These are phyloP conservation scores for Myxozyma neotropica DNA, from an alignment of 805 yeast genomes.

Conservation along the genomic window DNA sequence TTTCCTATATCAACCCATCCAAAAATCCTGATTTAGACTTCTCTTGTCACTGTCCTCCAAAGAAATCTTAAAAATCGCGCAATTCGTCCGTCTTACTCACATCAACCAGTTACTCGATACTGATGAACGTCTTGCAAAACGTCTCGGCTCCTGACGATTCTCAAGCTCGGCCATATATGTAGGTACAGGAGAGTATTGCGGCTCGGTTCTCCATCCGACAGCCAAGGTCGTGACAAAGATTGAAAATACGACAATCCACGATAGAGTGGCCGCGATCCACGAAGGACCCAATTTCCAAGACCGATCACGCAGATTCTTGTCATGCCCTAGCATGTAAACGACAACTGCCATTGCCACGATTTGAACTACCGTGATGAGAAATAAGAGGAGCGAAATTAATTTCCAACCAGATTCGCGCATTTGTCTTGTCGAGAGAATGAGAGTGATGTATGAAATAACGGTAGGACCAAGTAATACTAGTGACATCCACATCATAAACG, in stretches of 20 bases:
- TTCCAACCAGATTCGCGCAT: constrained; percentile 28
- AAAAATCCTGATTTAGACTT: too few species aligned
- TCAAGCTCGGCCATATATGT: not conserved
- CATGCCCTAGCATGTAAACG: constrained; percentile 14
- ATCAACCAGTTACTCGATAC: constrained; percentile 13
- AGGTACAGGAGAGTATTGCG: constrained; percentile 12
- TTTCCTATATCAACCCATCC: too few species aligned
- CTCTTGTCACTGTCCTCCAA: too few species aligned
- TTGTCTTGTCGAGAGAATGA: constrained; percentile 17
- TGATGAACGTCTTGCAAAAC: not conserved
- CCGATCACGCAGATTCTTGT: constrained; percentile 10
- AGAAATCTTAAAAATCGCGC: too few species aligned
- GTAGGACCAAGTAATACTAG: constrained; percentile 23
- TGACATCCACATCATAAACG: constrained; percentile 31
- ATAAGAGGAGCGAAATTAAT: constrained; percentile 16
- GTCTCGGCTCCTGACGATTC: not conserved
- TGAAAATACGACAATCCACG: constrained; percentile 13
- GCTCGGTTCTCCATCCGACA: constrained; percentile 23
- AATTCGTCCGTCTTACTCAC: too few species aligned
- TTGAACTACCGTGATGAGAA: constrained; percentile 17
- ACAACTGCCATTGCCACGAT: constrained; percentile 21
- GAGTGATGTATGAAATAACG: constrained; percentile 21
- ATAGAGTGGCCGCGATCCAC: constrained; percentile 18
- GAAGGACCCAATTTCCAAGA: constrained; percentile 23
- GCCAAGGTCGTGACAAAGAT: constrained; percentile 15